These are phyloP conservation scores for Madurella fahalii DNA, from an alignment of 2,329 filamentous ascomycete species.

Conservation along the genomic window DNA sequence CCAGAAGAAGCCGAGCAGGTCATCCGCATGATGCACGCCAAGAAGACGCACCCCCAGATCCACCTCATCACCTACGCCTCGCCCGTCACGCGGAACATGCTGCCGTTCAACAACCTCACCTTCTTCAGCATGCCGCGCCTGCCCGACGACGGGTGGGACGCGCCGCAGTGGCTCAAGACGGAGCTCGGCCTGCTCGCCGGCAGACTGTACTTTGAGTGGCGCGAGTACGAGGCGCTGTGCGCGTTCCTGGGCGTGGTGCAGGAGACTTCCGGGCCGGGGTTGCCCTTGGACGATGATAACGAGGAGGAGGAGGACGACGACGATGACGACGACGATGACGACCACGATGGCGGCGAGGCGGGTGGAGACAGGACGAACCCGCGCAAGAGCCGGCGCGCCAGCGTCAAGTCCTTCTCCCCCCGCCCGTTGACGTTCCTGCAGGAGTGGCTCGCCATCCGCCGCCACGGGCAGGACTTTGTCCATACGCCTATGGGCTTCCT, in stretches of 20 bases:
- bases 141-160: conserved; percentile 30
- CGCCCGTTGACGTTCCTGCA: conserved; percentile 46
- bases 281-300: background rate
- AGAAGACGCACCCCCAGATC: conserved; percentile 37
- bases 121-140: conserved; percentile 51
- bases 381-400: background rate
- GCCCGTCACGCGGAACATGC: conserved; percentile 57
- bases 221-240: conserved; percentile 39
- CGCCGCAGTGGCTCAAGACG: conserved; percentile 51
- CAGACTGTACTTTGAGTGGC: conserved; percentile 54
- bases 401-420: conserved; percentile 19
- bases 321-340: background rate
- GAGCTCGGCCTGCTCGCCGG: conserved; percentile 60
- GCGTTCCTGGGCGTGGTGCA: conserved; percentile 31
- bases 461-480: conserved; percentile 53
- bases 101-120: conserved; percentile 50
- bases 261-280: background rate
- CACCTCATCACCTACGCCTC: conserved; percentile 56
- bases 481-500: conserved; percentile 59
- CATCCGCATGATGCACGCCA: conserved; percentile 40
- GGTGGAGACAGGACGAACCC: background rate
- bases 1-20: conserved; percentile 60
- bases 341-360: background rate
- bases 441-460: conserved; percentile 53
- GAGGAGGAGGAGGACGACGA: conserved; percentile 8